Evolutionary conservation across 176 grass and related monocot species (phyloP), one percentile per base, ranked within the genome.

Genomic region (Avena sativa): DNA sequence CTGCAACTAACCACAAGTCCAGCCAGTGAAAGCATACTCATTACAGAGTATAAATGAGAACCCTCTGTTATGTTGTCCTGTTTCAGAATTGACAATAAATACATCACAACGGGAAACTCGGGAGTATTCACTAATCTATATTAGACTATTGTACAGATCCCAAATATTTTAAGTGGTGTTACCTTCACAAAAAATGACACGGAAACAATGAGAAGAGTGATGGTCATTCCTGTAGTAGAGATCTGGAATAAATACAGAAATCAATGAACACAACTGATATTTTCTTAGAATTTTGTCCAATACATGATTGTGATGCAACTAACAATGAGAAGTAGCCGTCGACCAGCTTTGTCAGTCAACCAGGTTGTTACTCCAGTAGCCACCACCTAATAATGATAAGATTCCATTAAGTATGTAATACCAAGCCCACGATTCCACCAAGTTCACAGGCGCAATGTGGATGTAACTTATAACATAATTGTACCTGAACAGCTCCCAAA

Each of bases 271-370:
- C 36, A 88, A 78, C 4, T 36, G 4, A 49, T 47, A 71, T 68
- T 59, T 71, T 86, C 38, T 47, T 67, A 85, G 21, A 36, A 78
- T 23, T 15, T 57, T 71, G 43, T 19, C 12, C 13, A 73, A 65
- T 44, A 83, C 64, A 66, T 5, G 58, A 38, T 55, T 76, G 43
- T 65, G n/a, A 84, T 88, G 88, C 9, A 83, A 86, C 90, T 96
- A 87, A 98, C 97, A 91, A 98, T 96, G 87, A 99, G 97, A 87
- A 99, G 94, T 85, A 96, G 62, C 86, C 97, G 82, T 87, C 97
- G 89, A 51, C 97, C 97, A 87, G 97, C 94, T 99, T 84, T 96
- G 79, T 99, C 97, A 80, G 90, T 90, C 81, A 99, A 89, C 94
- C 92, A 99, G 65, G 97, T 99, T 61, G 97, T 96, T 34, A 99